phyloP scores from a whole-genome alignment of 1,284 basidiomycete species.

The Austroboletus sp. region DNA sequence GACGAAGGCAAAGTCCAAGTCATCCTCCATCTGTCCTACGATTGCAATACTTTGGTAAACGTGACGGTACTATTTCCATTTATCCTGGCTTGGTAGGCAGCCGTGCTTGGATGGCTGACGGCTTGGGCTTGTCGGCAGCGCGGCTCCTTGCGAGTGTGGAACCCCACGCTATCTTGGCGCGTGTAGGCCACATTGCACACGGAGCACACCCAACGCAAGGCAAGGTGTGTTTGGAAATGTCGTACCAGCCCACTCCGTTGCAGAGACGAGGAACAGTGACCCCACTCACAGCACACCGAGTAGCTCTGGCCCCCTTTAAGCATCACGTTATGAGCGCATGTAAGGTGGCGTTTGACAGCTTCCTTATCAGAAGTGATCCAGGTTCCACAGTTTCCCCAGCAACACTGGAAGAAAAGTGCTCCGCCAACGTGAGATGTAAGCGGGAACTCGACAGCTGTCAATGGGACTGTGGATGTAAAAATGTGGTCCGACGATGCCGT shows the following conservation, averaged over 20 bases:
- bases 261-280: slow-evolving; percentile 3
- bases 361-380: slow-evolving; percentile 20
- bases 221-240: slow-evolving; percentile 19
- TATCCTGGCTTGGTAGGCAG: slow-evolving; percentile 9
- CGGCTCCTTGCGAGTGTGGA: slow-evolving; percentile 3
- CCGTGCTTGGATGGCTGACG: slow-evolving; percentile 15
- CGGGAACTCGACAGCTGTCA: slow-evolving; percentile 11
- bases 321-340: slow-evolving; percentile 9
- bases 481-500: neutral
- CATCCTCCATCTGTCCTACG: neutral
- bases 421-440: neutral
- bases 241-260: slow-evolving; percentile 12
- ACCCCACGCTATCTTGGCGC: slow-evolving; percentile 18
- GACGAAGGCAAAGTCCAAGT: too few relatives aligned
- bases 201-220: slow-evolving; percentile 20
- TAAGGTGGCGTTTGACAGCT: slow-evolving; percentile 16
- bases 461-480: slow-evolving; percentile 7
- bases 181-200: slow-evolving; percentile 9
- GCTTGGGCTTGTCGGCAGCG: slow-evolving; percentile 11
- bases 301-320: neutral
- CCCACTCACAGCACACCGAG: slow-evolving; percentile 11
- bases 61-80: slow-evolving; percentile 14
- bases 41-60: slow-evolving; percentile 17
- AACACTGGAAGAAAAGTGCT: slow-evolving; percentile 17
- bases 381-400: slow-evolving; percentile 13